Evolutionary conservation across 306 rosid genomes (phyloP).

Genomic region (Vigna mungo): DNA sequence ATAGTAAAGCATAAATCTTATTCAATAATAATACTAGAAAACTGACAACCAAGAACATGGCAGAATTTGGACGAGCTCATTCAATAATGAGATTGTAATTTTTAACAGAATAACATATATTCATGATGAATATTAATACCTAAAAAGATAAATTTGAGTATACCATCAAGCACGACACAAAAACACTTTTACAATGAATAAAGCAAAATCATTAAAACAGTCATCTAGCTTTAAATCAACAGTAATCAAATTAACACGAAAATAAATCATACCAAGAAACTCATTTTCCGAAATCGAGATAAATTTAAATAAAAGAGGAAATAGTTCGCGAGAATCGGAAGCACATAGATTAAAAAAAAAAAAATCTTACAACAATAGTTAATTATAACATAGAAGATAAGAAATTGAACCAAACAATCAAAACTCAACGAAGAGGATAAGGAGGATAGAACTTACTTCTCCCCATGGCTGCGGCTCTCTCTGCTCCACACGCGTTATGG

Average conservation of each 20-base stretch:
- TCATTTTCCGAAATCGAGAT: background rate
- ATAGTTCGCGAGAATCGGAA: no score
- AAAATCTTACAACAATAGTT: no score
- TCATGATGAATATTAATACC: background rate
- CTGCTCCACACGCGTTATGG: background rate
- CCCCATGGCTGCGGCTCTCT: conserved; percentile 51
- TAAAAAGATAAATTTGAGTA: background rate
- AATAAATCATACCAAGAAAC: background rate
- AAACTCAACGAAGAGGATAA: background rate
- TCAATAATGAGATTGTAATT: background rate
- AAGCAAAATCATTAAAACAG: background rate
- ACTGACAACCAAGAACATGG: background rate
- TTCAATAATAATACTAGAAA: background rate
- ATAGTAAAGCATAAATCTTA: background rate
- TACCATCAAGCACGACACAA: background rate
- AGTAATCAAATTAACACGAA: background rate
- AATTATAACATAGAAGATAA: background rate
- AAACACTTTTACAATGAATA: background rate
- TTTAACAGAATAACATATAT: background rate
- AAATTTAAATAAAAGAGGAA: background rate
- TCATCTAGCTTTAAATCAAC: background rate
- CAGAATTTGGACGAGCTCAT: background rate
- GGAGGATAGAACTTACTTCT: conserved; percentile 51
- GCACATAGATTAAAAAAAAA: no score
- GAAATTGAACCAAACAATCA: background rate